Base-by-base conservation (phyloP, 805 yeast species). In the Maudiozyma turicensis region DNA sequence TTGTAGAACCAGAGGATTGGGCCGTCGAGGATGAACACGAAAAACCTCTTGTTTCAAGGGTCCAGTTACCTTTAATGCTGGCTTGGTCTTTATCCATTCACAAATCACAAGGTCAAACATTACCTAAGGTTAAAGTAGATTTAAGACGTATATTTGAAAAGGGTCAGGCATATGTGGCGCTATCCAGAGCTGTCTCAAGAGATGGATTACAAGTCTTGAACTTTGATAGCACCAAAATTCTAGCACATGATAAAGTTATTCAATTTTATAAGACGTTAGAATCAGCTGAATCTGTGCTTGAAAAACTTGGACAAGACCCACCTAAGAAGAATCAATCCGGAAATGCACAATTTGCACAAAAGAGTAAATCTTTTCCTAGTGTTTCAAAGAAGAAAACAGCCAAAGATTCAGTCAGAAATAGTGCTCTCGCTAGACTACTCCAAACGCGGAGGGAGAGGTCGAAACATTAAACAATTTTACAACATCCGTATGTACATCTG, bases 81-180 rank as follows among this genome's bases (percentile, higher is more conserved):
- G 95, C 99, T 0, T 93, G 98, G 97, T 89, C 99, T 0, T 67
- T 93, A 42, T 89, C 97, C 0, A 90, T 93, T 43, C 99, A 93
- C 63, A 91, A 93, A 68, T 82, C 97, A 0, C 99, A 91, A 64
- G 99, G 99, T 0, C 90, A 91, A 66, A 86, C 98, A 0, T 66
- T 89, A 42, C 81, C 83, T 5, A 73, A 77, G 48, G 89, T 86
- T 4, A 76, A 76, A 53, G 95, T 91, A 6, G 95, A 93, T 63
- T 72, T 91, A 52, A 72, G 75, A 37, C 73, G 74, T 49, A 80
- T 85, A 1, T 91, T 91, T 66, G 98, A 90, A 61, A 81, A 79
- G 47, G 99, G 99, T 0, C 99, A 93, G 64, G 95, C 95, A 0
- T 93, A 93, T 62, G 99, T 93, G 32, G 99, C 98, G 0, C 69